A percentile compares a stretch with the other conserved stretches of the same genome.
Conservation (phyloP, 225 moss, liverwort and hornwort species). For the Sphagnum tenellum region DNA sequence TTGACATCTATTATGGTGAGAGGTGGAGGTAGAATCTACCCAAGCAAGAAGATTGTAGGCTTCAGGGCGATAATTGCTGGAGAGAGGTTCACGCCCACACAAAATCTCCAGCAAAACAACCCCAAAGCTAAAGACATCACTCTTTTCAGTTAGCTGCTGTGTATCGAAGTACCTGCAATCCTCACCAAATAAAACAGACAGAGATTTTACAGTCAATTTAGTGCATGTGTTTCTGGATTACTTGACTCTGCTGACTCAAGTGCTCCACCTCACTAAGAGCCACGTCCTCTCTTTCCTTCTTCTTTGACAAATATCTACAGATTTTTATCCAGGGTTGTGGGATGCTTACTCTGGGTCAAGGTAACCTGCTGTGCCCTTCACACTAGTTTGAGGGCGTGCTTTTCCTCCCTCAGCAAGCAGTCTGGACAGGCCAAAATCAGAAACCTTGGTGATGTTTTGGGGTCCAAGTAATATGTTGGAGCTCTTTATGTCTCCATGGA, state of each 20-base stretch:
- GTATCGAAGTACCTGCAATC: conserved; percentile 8
- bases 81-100: not conserved
- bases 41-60: not conserved
- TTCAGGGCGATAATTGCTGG: not conserved
- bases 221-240: no score
- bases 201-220: no score
- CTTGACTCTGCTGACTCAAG: no score
- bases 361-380: conserved; percentile 16
- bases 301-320: not conserved
- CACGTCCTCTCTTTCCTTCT: no score
- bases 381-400: conserved; percentile 4
- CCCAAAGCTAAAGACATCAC: conserved; percentile 15
- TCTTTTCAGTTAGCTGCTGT: conserved; percentile 6
- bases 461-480: conserved; percentile 20
- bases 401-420: not conserved
- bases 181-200: no score
- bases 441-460: conserved; percentile 11
- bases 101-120: conserved; percentile 10
- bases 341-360: conserved; percentile 21
- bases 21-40: not conserved
- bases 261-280: no score
- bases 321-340: not conserved
- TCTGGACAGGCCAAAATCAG: conserved; percentile 24
- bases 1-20: not conserved
- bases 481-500: conserved; percentile 26